Conservation (phyloP, 345 rosid species). For the Triadica sebifera region DNA sequence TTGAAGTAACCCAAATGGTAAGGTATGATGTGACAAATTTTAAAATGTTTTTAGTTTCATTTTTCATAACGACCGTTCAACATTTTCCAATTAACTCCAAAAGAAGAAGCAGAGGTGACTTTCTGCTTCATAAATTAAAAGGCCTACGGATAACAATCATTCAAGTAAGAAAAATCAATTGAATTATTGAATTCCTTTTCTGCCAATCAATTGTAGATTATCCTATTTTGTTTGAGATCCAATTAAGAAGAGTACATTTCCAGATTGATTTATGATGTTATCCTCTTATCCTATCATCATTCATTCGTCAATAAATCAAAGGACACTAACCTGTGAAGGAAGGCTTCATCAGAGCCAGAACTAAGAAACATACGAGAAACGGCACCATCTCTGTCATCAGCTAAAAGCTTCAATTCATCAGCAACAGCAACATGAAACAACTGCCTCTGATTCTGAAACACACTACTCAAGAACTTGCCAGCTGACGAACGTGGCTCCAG, state of each 20-base stretch:
- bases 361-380: conserved; percentile 54
- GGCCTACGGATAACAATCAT: neutral
- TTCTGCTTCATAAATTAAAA: neutral
- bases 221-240: too few species aligned
- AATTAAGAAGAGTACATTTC: too few species aligned
- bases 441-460: conserved; percentile 70
- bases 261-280: too few species aligned
- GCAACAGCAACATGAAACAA: conserved; percentile 68
- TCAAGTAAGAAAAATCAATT: neutral
- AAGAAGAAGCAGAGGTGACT: conserved; percentile 38
- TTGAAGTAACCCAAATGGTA: neutral
- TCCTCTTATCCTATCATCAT: too few species aligned
- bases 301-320: neutral
- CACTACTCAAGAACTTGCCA: conserved; percentile 71
- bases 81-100: too few species aligned
- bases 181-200: neutral
- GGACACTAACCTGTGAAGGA: conserved; percentile 65
- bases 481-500: conserved; percentile 65
- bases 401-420: conserved; percentile 69
- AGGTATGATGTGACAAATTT: too few species aligned
- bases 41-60: too few species aligned
- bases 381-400: conserved; percentile 57
- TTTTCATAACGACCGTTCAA: too few species aligned
- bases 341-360: conserved; percentile 68
- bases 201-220: neutral